Conservation (phyloP, 305 asterid species). For the Euphrasia arctica region DNA sequence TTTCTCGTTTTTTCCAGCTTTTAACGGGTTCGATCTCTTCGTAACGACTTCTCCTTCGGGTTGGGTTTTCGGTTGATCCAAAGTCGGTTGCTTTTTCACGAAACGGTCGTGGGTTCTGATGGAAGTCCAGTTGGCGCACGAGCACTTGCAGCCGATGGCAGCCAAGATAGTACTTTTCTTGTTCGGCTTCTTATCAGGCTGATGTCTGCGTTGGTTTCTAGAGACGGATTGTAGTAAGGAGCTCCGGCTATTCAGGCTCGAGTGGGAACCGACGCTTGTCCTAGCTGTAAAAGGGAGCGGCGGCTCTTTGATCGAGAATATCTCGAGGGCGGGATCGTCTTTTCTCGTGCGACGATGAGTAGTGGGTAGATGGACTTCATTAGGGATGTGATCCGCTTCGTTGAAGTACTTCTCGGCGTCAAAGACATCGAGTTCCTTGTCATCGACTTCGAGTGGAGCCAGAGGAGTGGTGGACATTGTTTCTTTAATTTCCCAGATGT, state of each 20-base stretch:
- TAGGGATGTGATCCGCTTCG: constrained; percentile 23
- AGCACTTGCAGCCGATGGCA: constrained; percentile 56
- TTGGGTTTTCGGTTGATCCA: constrained; percentile 22
- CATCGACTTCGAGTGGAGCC: constrained; percentile 11
- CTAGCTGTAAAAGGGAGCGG: constrained; percentile 22
- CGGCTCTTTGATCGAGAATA: constrained; percentile 29
- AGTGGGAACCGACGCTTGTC: constrained; percentile 55
- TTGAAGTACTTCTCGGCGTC: constrained; percentile 47
- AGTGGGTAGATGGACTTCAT: constrained; percentile 2
- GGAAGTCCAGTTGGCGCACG: constrained; percentile 55
- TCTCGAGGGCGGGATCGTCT: constrained; percentile 30
- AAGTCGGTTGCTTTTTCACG: no score
- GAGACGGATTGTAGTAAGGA: constrained; percentile 32
- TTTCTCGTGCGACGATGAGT: constrained; percentile 25
- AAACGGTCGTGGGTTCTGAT: constrained; percentile 37
- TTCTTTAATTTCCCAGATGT: neutral
- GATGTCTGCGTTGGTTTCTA: constrained; percentile 22
- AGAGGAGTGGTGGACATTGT: constrained; percentile 39
- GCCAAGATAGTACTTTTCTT: constrained; percentile 53
- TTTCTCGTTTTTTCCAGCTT: neutral
- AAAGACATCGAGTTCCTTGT: constrained; percentile 48
- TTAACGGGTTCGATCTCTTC: neutral
- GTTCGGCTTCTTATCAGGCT: constrained; percentile 28
- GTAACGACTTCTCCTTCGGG: constrained; percentile 18
- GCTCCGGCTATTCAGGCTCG: constrained; percentile 69